Percentiles rank a stretch among this genome's conserved stretches.
Conservation (phyloP, 2,329 filamentous ascomycete genomes). For the Hysterium pulicare region DNA sequence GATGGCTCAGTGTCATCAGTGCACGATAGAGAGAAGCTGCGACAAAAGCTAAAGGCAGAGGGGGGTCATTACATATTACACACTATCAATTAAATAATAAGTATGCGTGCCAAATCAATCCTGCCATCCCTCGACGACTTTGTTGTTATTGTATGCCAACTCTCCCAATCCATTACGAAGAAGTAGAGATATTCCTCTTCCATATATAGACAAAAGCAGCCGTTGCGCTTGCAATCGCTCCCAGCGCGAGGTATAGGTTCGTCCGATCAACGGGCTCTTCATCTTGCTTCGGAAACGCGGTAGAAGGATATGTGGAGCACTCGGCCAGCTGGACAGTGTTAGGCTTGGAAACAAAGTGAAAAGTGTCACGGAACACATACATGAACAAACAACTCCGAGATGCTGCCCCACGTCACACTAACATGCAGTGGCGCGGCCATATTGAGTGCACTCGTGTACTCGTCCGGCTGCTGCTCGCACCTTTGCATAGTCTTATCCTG, state of each 20-base stretch:
- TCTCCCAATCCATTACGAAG: neutral
- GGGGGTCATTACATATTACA: constrained; percentile 21
- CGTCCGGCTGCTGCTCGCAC: constrained; percentile 81
- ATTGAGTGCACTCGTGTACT: constrained; percentile 78
- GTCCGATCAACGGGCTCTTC: constrained; percentile 82
- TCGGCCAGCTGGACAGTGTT: constrained; percentile 64
- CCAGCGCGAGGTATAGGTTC: constrained; percentile 79
- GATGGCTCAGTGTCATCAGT: too few species aligned
- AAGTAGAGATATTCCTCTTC: constrained; percentile 42
- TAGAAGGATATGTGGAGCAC: constrained; percentile 83
- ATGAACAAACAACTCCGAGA: constrained; percentile 87
- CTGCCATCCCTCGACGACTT: too few species aligned
- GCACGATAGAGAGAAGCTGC: neutral
- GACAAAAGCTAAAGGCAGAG: neutral
- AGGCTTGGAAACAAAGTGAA: constrained; percentile 23
- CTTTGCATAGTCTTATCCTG: constrained; percentile 96
- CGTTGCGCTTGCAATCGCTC: constrained; percentile 61
- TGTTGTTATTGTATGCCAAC: too few species aligned
- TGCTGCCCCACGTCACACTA: constrained; percentile 89
- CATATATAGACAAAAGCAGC: constrained; percentile 60
- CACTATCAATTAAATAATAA: constrained; percentile 17
- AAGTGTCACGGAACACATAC: constrained; percentile 24
- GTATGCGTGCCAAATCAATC: too few species aligned
- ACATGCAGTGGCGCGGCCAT: constrained; percentile 93
- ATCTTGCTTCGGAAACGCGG: constrained; percentile 83